Conservation (phyloP, 1,139 yeast genomes). For the Lodderomyces elongisporus region DNA sequence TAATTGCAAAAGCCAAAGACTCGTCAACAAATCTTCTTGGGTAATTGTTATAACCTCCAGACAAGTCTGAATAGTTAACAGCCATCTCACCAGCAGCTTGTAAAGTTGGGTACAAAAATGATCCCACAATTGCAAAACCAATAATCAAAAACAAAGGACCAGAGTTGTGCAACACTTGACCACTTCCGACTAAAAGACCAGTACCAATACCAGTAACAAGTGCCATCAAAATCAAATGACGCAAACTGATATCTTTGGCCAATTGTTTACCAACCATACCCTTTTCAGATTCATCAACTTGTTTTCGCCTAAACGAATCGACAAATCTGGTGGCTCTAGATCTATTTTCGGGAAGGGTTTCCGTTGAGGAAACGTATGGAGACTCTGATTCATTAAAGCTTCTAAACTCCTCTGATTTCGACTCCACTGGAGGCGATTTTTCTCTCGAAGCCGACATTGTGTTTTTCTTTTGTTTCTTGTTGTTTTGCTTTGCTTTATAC, state of each 20-base stretch:
- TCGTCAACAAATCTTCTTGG: constrained; percentile 36
- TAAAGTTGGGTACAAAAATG: constrained; percentile 36
- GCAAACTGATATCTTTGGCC: constrained; percentile 28
- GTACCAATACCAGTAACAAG: constrained; percentile 40
- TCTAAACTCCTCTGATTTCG: constrained; percentile 8
- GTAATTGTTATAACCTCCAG: constrained; percentile 39
- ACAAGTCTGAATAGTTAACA: constrained; percentile 33
- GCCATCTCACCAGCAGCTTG: constrained; percentile 43
- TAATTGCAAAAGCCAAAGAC: constrained; percentile 34
- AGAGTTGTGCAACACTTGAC: constrained; percentile 26
- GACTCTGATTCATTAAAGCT: constrained; percentile 11
- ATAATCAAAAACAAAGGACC: constrained; percentile 34
- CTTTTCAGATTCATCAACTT: constrained; percentile 14
- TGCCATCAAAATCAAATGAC: constrained; percentile 36
- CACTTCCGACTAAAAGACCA: constrained; percentile 38
- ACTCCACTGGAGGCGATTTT: constrained; percentile 6
- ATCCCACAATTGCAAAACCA: constrained; percentile 37
- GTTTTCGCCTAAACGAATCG: constrained; percentile 28
- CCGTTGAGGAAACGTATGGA: constrained; percentile 9
- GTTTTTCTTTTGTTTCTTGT: neutral
- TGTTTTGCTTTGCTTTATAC: neutral
- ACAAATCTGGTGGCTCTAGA: constrained; percentile 21
- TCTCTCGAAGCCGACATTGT: constrained; percentile 1
- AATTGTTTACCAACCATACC: constrained; percentile 25
- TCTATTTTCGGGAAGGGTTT: constrained; percentile 3